Conservation (phyloP, 2,329 filamentous ascomycete species). For the Fusarium newnesense region DNA sequence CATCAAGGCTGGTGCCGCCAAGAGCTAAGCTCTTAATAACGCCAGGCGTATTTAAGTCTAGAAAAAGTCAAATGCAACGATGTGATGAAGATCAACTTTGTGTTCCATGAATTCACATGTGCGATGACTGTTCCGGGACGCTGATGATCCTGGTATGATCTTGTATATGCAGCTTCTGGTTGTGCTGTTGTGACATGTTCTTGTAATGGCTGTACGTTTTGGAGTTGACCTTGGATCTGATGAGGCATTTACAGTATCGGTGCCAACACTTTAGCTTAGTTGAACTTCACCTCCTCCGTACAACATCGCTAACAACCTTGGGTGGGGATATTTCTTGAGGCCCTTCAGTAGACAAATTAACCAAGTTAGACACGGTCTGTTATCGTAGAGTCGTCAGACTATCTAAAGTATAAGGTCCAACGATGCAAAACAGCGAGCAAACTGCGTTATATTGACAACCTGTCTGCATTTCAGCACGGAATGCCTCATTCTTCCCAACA, state of each 20-base stretch:
- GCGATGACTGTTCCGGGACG: not conserved
- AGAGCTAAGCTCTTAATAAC: conserved; percentile 61
- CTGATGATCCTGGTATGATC: not conserved
- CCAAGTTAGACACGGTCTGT: not conserved
- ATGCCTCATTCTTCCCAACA: not conserved
- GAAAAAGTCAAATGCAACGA: conserved; percentile 41
- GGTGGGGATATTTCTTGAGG: not conserved
- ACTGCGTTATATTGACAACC: not conserved
- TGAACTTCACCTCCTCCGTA: not conserved
- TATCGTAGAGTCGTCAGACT: not conserved
- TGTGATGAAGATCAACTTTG: conserved; percentile 21
- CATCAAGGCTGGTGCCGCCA: conserved; percentile 90
- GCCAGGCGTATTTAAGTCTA: conserved; percentile 11
- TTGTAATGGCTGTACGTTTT: not conserved
- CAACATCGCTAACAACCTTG: not conserved
- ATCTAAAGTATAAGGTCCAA: not conserved
- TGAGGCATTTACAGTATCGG: not conserved
- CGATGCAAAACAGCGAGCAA: not conserved
- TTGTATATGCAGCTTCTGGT: not conserved
- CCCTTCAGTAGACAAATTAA: not conserved
- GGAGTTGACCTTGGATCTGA: not conserved
- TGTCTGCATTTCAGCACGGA: too few species aligned
- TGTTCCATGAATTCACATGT: not conserved
- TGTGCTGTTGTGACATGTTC: not conserved
- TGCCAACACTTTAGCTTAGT: not conserved